phyloP scores from a whole-genome alignment of 257 asterid species.

The Solanum arcanum region DNA sequence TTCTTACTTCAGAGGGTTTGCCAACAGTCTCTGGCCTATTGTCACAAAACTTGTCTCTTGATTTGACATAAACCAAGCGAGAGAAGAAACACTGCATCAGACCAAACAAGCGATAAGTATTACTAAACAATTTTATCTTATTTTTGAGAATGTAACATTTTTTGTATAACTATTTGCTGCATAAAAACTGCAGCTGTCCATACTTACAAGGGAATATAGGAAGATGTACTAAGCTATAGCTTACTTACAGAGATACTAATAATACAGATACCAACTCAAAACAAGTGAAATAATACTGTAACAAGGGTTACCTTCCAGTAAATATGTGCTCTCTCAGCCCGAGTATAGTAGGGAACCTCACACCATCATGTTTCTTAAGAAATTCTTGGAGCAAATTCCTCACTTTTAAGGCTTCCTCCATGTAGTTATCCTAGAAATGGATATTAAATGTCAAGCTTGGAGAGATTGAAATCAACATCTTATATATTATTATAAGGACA shows the following conservation, averaged over 20 bases:
- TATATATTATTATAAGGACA: neutral
- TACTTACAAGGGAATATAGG: neutral
- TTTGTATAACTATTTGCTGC: neutral
- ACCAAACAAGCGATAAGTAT: conserved; percentile 2
- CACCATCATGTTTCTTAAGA: conserved; percentile 69
- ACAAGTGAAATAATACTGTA: neutral
- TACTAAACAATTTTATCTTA: neutral
- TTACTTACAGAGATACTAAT: neutral
- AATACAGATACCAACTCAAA: neutral
- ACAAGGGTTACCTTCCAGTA: conserved; percentile 76
- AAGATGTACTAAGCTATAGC: neutral
- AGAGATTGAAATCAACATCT: conserved; percentile 6
- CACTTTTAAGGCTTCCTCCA: conserved; percentile 99
- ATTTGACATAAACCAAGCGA: conserved; percentile 99
- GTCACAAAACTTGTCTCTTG: conserved; percentile 98
- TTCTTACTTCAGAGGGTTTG: conserved; percentile 89
- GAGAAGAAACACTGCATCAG: conserved; percentile 96
- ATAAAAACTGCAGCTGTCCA: neutral
- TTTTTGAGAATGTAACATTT: neutral
- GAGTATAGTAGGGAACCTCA: conserved; percentile 85
- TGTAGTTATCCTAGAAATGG: conserved; percentile 69
- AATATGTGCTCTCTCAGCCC: conserved; percentile 97
- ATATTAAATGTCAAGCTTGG: conserved; percentile 16
- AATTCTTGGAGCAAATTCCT: conserved; percentile 95
- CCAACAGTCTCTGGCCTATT: conserved; percentile 91